Percentiles rank a stretch among this genome's conserved stretches.
Conservation (phyloP, 768 basidiomycete species). For the Aureoboletus auriporus region DNA sequence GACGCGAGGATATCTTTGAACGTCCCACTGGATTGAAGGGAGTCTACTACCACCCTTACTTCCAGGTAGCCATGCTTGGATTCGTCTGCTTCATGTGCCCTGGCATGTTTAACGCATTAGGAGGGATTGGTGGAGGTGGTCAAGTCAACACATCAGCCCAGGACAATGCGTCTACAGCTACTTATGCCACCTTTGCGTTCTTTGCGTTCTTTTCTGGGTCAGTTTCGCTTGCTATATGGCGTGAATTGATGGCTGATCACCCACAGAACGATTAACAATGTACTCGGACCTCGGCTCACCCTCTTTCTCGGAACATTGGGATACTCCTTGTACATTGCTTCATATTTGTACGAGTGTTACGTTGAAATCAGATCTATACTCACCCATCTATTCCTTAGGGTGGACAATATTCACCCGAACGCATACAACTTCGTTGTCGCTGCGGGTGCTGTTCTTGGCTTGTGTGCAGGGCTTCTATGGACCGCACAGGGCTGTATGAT, state of each 20-base stretch:
- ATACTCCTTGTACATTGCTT: slow-evolving; percentile 72
- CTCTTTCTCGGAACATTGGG: slow-evolving; percentile 71
- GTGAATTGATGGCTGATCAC: background rate
- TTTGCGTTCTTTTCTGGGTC: slow-evolving; percentile 70
- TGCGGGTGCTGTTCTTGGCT: slow-evolving; percentile 68
- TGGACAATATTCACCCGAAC: slow-evolving; percentile 62
- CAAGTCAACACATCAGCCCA: slow-evolving; percentile 61
- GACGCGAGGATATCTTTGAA: slow-evolving; percentile 33
- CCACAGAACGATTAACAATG: slow-evolving; percentile 71
- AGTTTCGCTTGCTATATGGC: slow-evolving; percentile 9
- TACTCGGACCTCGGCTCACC: slow-evolving; percentile 70
- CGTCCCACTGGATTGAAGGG: slow-evolving; percentile 51
- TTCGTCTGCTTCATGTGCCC: slow-evolving; percentile 58
- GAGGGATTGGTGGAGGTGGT: slow-evolving; percentile 77
- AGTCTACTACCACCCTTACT: slow-evolving; percentile 51
- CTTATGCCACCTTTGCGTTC: slow-evolving; percentile 63
- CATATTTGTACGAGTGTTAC: slow-evolving; percentile 55
- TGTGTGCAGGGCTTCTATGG: slow-evolving; percentile 74
- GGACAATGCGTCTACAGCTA: slow-evolving; percentile 65
- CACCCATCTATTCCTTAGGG: slow-evolving; percentile 36
- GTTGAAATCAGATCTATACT: background rate
- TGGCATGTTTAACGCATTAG: slow-evolving; percentile 78
- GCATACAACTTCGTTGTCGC: slow-evolving; percentile 64
- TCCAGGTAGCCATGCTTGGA: slow-evolving; percentile 53
- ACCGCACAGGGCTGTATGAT: slow-evolving; percentile 83